These are phyloP conservation scores for Tylopilus sp. DNA, from an alignment of 768 basidiomycete genomes.

Conservation along the genomic window DNA sequence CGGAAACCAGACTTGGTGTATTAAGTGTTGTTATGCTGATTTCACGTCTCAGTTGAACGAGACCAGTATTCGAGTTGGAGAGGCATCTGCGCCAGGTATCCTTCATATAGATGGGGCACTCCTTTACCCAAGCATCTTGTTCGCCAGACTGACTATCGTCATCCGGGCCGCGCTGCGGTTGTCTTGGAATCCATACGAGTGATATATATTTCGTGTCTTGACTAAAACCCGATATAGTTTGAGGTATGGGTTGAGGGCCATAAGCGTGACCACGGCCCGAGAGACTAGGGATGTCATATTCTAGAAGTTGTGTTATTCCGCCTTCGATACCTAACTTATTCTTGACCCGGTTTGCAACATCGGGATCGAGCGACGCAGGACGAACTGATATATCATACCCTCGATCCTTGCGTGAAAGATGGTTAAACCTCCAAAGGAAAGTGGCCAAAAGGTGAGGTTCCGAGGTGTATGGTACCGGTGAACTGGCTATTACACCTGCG, in stretches of 20 bases:
- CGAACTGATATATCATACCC: background rate
- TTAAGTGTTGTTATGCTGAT: background rate
- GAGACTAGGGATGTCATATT: background rate
- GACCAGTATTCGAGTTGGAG: background rate
- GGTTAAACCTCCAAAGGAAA: background rate
- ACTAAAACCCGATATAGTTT: background rate
- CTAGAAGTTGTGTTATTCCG: background rate
- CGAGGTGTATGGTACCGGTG: background rate
- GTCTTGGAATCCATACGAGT: background rate
- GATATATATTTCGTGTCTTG: background rate
- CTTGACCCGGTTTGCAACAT: background rate
- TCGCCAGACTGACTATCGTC: background rate
- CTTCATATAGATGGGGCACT: background rate
- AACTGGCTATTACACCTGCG: background rate
- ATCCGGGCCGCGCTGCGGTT: too few relatives aligned
- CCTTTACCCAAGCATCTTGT: background rate
- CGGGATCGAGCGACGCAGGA: background rate
- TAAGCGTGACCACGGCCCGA: background rate
- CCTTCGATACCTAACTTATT: background rate
- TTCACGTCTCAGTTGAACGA: background rate
- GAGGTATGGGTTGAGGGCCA: background rate
- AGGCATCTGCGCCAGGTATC: conserved; percentile 7
- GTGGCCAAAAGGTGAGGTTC: background rate
- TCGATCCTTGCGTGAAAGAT: background rate
- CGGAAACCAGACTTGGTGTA: background rate